Base-by-base conservation (phyloP, 2,329 filamentous ascomycete species). In the Sporothrix pseudoabietina region DNA sequence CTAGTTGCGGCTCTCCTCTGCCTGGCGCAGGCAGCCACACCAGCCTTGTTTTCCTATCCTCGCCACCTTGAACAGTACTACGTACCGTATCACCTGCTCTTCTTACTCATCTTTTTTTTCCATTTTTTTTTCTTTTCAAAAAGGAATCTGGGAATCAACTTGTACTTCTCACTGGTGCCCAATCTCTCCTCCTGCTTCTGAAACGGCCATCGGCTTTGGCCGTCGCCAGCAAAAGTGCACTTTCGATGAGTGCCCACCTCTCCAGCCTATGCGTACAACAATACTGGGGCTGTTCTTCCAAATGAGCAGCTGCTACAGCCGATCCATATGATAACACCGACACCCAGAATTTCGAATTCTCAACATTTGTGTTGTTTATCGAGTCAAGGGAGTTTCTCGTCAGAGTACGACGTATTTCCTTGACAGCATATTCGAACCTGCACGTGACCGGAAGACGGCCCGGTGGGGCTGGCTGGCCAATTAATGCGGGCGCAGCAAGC, bases 371-470 rank as follows among this genome's bases (percentile, higher is more conserved):
- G 12, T 49, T 49, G 44, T 19, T 49, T 49, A 49, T 49, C 41
- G 9, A 14, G 9, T 12, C 26, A 44, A 44, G 9, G 9, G 12
- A 44, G 41, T 14, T 14, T 35, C 35, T 35, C 35, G 35, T 8
- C 35, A 5, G 4, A 44, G 41, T 44, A 26, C 39, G 39, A 41
- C 39, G 39, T 41, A 10, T 10, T 44, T 44, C 4, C 9, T 44
- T 44, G 9, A 44, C 41, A 44, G 9, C 41, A 14, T 49, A 14
- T 49, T 49, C 10, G 14, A 7, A 5, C 3, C 52, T 12, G 9
- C 65, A 68, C 65, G 65, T 68, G 65, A 68, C 65, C 44, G 6
- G 32, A 22, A n/a, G 14, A 35, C 26, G n/a, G 65, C 1, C 26
- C 16, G 41, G 65, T 8, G 22, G 65, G 65, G 26, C 65, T 8